Base-by-base conservation (phyloP, 192 early-diverging fungal genomes). In the Mortierella antarctica region DNA sequence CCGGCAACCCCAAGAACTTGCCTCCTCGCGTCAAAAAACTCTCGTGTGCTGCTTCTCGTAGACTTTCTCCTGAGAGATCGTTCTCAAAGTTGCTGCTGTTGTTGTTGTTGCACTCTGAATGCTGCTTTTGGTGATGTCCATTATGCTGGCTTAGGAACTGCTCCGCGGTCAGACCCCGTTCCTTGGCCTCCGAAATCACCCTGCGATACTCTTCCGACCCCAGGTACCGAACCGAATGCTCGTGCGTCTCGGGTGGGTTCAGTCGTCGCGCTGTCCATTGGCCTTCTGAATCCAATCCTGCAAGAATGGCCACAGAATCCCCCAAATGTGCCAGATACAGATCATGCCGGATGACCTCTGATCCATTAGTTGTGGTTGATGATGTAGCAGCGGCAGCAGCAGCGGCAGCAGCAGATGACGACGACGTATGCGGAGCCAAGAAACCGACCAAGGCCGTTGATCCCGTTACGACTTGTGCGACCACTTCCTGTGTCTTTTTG, bases 291-390 rank as follows among this genome's bases (percentile, higher is more conserved):
- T 80, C 59, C 6, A 62, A 56, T 18, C 76, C 76, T 42, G 76
- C 76, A 5, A 80, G 39, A 23, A 80, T 71, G 17, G 70, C 76
- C 11, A 80, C 65, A 39, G 63, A 66, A 47, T 80, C 76, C 2
- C 76, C 76, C 46, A 80, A 46, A 51, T 80, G 76, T 4, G 76
- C 76, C 57, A 80, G 40, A 39, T 80, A 80, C 1, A 80, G 20
- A 23, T 80, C 76, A 44, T 56, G 58, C 49, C 59, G 55, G 3
- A 13, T 10, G 15, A 20, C 41, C 2, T 63, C 44, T 23, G 62
- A 48, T 31, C 3, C 31, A 31, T 31, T 31, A n/a, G n/a, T n/a
- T 31, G 31, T 31, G 31, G 31, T 31, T 3, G 31, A 31, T 31
- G 31, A 31, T 31, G 31, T 31, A 31, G 31, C 58, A 6, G 21